Base-by-base conservation (phyloP, 305 asterid species). In the Vinca major region DNA sequence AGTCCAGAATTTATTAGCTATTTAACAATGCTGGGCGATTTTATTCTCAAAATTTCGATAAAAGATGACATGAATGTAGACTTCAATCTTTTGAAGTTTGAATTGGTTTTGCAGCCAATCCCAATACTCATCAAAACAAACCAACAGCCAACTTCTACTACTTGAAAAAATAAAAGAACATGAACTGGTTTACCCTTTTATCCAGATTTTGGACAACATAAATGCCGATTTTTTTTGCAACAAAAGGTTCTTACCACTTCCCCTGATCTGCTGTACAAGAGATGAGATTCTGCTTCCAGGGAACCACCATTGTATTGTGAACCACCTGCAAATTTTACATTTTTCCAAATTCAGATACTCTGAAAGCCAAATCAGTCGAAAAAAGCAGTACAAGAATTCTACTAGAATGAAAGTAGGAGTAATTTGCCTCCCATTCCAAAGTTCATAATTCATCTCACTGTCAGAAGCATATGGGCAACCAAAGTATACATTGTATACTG, bases 271-370 rank as follows among this genome's bases (percentile, higher is more conserved):
- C 41, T 71, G 52, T 82, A 70, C 26, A 74, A 66, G 63, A 57
- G 78, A 71, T 73, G 58, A 5, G 83, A 19, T 64, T 82, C 96
- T 55, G 78, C 72, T 13, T 77, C 91, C 57, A 58, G 58, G 69
- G 62, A 41, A 41, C 60, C 84, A 60, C 37, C 64, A 68, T 69
- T 67, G 79, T 71, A 67, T 19, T 79, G 86, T 52, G 86, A 73
- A 73, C 75, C 81, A 71, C 91, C 97, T 90, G 86, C 79, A 83
- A 62, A 75, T 64, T 49, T 49, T 8, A 50, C 7, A 8, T 33
- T 26, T 26, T 0, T 17, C 68, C 52, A 39, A 56, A 64, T 65
- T 61, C 36, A 26, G 61, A 49, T 9, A 12, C 47, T 45, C 47
- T 4, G 21, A 20, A 19, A 49, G 63, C 36, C 65, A 56, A 57